Conservation (phyloP, 441 rosid genomes). For the Populus hybrid region DNA sequence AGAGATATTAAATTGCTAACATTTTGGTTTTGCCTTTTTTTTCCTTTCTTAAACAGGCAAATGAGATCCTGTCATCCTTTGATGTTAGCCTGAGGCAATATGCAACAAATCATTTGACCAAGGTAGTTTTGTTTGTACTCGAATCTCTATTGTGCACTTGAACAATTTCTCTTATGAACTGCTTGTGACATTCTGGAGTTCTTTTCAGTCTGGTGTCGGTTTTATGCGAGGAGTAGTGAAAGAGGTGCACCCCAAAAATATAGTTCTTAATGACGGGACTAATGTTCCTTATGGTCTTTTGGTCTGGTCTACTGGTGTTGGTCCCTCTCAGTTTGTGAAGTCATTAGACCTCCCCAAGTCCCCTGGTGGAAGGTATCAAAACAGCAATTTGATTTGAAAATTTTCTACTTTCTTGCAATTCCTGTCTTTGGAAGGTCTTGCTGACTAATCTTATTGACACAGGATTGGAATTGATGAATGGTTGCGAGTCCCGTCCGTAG, state of each 20-base stretch:
- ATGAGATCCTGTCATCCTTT: conserved; percentile 82
- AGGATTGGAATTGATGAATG: conserved; percentile 85
- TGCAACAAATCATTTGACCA: conserved; percentile 74
- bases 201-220: conserved; percentile 60
- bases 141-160: background rate
- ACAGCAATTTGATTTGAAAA: background rate
- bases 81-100: conserved; percentile 75
- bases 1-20: background rate
- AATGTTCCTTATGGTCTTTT: conserved; percentile 81
- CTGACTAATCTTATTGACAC: conserved; percentile 8
- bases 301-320: conserved; percentile 97
- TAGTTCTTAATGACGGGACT: conserved; percentile 72
- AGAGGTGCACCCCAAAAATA: conserved; percentile 71
- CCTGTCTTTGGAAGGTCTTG: background rate
- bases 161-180: conserved; percentile 8
- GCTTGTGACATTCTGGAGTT: conserved; percentile 12
- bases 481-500: conserved; percentile 68
- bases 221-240: conserved; percentile 78
- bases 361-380: conserved; percentile 77
- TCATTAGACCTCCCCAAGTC: conserved; percentile 71
- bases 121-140: conserved; percentile 35
- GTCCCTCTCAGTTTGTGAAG: conserved; percentile 76
- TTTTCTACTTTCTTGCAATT: background rate
- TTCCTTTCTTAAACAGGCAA: conserved; percentile 48
- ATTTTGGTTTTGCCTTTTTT: background rate